phyloP scores from a whole-genome alignment of 1,284 basidiomycete species.

The Mycosarcoma maydis region DNA sequence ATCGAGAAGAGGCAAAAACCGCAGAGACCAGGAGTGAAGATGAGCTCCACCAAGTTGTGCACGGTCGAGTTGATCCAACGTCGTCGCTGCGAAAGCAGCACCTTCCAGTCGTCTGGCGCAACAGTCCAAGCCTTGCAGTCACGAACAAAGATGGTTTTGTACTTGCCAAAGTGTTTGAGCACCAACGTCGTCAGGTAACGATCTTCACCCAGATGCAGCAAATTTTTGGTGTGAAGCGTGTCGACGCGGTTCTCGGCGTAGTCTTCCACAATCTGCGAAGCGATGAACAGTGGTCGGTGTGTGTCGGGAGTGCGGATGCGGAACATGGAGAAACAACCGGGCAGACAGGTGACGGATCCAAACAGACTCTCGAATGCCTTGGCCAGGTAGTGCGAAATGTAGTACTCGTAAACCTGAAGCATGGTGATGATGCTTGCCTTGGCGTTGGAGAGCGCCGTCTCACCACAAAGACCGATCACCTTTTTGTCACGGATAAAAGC shows the following conservation, averaged over 20 bases:
- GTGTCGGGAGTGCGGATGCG: slow-evolving; percentile 65
- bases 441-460: slow-evolving; percentile 87
- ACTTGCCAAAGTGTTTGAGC: slow-evolving; percentile 73
- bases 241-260: slow-evolving; percentile 97
- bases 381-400: slow-evolving; percentile 78
- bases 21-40: slow-evolving; percentile 91
- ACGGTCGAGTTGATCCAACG: slow-evolving; percentile 99
- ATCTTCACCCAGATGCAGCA: slow-evolving; percentile 97
- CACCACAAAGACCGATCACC: slow-evolving; percentile 89
- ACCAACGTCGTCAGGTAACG: slow-evolving; percentile 95
- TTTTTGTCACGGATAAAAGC: slow-evolving; percentile 89
- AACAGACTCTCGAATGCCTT: slow-evolving; percentile 98
- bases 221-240: slow-evolving; percentile 87
- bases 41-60: slow-evolving; percentile 92
- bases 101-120: slow-evolving; percentile 80
- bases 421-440: slow-evolving; percentile 95
- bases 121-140: slow-evolving; percentile 80
- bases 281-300: slow-evolving; percentile 69
- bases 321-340: slow-evolving; percentile 71
- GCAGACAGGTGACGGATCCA: slow-evolving; percentile 96
- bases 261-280: slow-evolving; percentile 87
- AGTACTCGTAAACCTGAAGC: slow-evolving; percentile 80
- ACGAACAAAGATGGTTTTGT: slow-evolving; percentile 90
- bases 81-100: slow-evolving; percentile 94
- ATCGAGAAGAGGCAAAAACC: slow-evolving; percentile 93